Percentiles rank a stretch among this genome's conserved stretches.
These are phyloP conservation scores for Calocera viscosa DNA, from an alignment of 768 basidiomycete genomes.

Conservation along the genomic window DNA sequence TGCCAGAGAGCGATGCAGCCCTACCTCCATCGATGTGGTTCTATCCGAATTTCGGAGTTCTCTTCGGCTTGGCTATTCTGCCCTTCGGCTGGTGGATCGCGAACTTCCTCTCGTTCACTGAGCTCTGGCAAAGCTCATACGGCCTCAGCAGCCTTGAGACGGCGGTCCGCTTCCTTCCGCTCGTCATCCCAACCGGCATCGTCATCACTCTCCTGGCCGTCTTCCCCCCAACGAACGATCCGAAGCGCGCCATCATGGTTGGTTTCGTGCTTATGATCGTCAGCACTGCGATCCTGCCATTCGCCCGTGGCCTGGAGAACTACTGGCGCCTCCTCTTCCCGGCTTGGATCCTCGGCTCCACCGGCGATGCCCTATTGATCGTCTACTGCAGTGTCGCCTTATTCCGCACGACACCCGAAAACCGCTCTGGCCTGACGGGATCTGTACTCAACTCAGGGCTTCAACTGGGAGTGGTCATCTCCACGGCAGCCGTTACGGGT, in stretches of 20 bases:
- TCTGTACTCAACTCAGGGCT: constrained; percentile 46
- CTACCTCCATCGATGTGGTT: constrained; percentile 27
- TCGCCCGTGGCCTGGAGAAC: constrained; percentile 29
- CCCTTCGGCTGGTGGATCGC: constrained; percentile 7
- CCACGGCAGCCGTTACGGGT: neutral
- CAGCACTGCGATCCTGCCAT: constrained; percentile 35
- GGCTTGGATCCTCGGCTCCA: constrained; percentile 37
- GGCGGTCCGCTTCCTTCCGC: constrained; percentile 17
- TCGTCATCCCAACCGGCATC: constrained; percentile 31
- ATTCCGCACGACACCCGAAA: constrained; percentile 35
- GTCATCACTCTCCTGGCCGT: constrained; percentile 31
- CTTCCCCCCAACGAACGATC: constrained; percentile 27
- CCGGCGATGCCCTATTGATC: constrained; percentile 36
- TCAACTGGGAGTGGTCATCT: too few relatives aligned
- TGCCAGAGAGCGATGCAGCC: constrained; percentile 34
- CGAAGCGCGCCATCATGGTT: constrained; percentile 37
- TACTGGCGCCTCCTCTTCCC: constrained; percentile 43
- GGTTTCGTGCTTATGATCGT: constrained; percentile 31
- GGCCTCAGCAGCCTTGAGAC: constrained; percentile 15
- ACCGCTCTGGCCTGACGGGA: constrained; percentile 41
- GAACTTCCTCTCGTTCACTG: neutral
- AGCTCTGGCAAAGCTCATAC: constrained; percentile 12
- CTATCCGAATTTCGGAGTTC: constrained; percentile 24
- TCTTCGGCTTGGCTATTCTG: constrained; percentile 21
- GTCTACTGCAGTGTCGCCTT: constrained; percentile 40